Conservation (phyloP, 2,329 filamentous ascomycete species). For the Penicillium brevicompactum region DNA sequence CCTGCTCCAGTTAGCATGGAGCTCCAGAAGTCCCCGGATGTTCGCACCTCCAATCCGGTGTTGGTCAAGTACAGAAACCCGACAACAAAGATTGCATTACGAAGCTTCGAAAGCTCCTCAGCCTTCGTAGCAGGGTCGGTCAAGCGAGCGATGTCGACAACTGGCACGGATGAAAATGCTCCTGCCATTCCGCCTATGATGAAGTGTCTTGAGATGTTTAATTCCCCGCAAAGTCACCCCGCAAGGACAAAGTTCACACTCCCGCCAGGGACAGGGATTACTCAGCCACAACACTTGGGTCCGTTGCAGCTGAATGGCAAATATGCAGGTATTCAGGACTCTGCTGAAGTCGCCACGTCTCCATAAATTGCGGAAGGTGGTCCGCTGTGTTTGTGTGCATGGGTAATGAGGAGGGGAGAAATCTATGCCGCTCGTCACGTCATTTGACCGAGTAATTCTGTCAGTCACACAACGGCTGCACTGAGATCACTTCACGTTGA, state of each 20-base stretch:
- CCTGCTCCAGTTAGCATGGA: constrained; percentile 10
- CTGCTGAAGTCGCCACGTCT: background rate
- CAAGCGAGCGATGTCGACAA: constrained; percentile 32
- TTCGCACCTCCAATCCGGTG: constrained; percentile 35
- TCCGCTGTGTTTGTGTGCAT: background rate
- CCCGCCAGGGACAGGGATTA: background rate
- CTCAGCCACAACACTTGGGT: background rate
- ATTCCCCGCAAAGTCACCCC: constrained; percentile 4
- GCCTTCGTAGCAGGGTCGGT: constrained; percentile 25
- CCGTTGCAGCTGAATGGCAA: background rate
- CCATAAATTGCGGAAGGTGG: background rate
- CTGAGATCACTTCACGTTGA: background rate
- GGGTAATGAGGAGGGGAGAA: background rate
- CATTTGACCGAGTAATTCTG: background rate
- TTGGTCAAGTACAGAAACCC: constrained; percentile 40
- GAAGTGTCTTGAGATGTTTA: background rate
- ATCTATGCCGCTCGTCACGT: background rate
- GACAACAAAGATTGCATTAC: constrained; percentile 38
- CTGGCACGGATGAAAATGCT: constrained; percentile 33
- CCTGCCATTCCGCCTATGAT: constrained; percentile 20
- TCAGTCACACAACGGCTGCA: background rate
- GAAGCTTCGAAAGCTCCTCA: constrained; percentile 27
- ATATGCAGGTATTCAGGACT: background rate
- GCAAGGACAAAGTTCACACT: background rate
- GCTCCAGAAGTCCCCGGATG: too few species aligned